phyloP scores from a whole-genome alignment of 371 early-diverging fungal species.

The Mortierella sp. region DNA sequence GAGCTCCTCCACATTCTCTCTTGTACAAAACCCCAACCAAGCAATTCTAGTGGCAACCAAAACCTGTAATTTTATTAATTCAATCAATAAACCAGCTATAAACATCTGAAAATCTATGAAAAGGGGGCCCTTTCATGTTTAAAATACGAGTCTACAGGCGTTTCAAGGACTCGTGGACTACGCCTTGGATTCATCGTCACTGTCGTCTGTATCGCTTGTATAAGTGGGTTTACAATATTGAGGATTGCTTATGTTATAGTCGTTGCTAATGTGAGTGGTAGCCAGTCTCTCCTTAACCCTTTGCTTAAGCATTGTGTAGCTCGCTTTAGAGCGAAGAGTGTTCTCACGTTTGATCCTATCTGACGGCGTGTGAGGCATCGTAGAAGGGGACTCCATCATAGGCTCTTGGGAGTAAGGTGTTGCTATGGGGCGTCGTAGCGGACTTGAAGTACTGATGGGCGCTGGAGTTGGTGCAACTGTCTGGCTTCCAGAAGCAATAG shows the following conservation, averaged over 20 bases:
- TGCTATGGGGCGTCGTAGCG: no score
- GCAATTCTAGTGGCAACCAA: slow-evolving; percentile 21
- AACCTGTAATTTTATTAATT: slow-evolving; percentile 1
- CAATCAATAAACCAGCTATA: background rate
- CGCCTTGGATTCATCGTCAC: slow-evolving; percentile 5
- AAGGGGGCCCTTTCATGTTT: no score
- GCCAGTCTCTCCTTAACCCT: slow-evolving; percentile 21
- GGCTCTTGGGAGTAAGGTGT: no score
- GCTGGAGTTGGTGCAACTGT: no score
- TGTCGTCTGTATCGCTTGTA: background rate
- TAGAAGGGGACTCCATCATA: background rate
- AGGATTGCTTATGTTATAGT: slow-evolving; percentile 33
- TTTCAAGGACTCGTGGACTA: no score
- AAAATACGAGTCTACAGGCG: no score
- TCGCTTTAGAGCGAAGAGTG: background rate
- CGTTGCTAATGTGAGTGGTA: slow-evolving; percentile 13
- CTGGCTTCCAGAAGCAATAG: no score
- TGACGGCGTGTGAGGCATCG: background rate
- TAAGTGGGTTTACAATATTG: slow-evolving; percentile 23
- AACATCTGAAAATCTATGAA: no score
- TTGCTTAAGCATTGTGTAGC: slow-evolving; percentile 9
- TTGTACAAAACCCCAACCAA: slow-evolving; percentile 27
- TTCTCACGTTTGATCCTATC: background rate
- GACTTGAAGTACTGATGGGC: no score
- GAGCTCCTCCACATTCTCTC: background rate